Evolutionary conservation across 176 grass and related monocot species (phyloP).

Genomic region (Neostapfia colusana): DNA sequence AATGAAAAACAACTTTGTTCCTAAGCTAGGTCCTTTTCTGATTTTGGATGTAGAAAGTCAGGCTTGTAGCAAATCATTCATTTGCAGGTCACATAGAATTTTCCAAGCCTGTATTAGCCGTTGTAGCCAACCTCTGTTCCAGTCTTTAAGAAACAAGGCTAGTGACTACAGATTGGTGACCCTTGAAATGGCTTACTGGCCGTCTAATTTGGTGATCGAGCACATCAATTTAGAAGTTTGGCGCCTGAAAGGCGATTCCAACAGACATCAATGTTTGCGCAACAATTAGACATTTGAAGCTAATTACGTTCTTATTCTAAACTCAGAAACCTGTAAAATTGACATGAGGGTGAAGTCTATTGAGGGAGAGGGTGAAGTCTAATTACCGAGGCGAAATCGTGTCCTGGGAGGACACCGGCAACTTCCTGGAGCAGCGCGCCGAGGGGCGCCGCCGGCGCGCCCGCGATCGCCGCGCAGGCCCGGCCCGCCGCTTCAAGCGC

Average conservation of each 20-base stretch:
- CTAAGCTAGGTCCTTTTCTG: background rate
- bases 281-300: background rate
- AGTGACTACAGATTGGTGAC: background rate
- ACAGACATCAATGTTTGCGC: background rate
- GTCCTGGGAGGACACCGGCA: conserved; percentile 58
- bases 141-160: background rate
- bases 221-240: background rate
- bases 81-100: background rate
- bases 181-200: too few relatives aligned
- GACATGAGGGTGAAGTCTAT: too few relatives aligned
- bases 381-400: conserved; percentile 88
- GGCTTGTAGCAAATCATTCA: too few relatives aligned
- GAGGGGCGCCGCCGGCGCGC: conserved; percentile 42
- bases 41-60: too few relatives aligned
- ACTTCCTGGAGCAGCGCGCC: conserved; percentile 58
- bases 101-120: background rate
- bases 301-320: background rate
- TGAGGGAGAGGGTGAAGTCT: background rate
- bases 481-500: conserved; percentile 54
- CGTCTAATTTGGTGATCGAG: too few relatives aligned
- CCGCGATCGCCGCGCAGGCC: conserved; percentile 44
- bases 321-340: too few relatives aligned
- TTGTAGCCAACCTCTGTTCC: background rate
- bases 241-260: background rate
- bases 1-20: background rate